Evolutionary conservation across 768 basidiomycete genomes (phyloP).

Genomic region (Tylopilus plumbeoviolaceoides): DNA sequence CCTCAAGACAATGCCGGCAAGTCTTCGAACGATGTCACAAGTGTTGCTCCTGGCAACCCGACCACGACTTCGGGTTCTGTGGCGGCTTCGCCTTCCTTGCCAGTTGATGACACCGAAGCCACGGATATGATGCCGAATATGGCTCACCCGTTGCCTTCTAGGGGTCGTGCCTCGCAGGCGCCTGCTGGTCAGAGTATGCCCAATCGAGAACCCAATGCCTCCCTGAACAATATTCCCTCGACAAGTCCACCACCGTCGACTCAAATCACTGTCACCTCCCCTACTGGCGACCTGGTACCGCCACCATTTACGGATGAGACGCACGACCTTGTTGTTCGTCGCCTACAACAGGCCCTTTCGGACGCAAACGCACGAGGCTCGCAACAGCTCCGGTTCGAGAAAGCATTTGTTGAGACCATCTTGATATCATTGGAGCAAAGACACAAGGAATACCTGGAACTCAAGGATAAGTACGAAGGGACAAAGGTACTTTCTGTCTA

Average conservation of each 20-base stretch:
- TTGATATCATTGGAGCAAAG: conserved; percentile 61
- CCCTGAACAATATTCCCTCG: conserved; percentile 12
- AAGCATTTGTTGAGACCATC: conserved; percentile 67
- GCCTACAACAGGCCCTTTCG: conserved; percentile 58
- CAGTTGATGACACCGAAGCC: conserved; percentile 4
- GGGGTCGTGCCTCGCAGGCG: conserved; percentile 27
- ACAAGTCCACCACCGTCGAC: conserved; percentile 18
- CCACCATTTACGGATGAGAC: conserved; percentile 32
- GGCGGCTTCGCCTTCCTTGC: not conserved
- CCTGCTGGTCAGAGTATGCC: conserved; percentile 3
- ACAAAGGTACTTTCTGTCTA: conserved; percentile 64
- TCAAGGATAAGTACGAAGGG: conserved; percentile 79
- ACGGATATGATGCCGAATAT: conserved; percentile 13
- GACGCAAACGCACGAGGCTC: conserved; percentile 58
- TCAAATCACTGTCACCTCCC: conserved; percentile 44
- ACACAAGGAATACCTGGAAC: conserved; percentile 52
- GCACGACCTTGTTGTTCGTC: conserved; percentile 43
- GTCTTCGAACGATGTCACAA: not conserved
- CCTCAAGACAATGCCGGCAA: conserved; percentile 7
- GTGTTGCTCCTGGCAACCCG: conserved; percentile 1
- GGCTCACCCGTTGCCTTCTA: conserved; percentile 11
- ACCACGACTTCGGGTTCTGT: not conserved
- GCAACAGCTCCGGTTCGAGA: conserved; percentile 65
- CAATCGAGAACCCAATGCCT: conserved; percentile 24
- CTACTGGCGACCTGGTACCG: conserved; percentile 29